phyloP scores from a whole-genome alignment of 306 rosid genomes.

The Ormosia emarginata region DNA sequence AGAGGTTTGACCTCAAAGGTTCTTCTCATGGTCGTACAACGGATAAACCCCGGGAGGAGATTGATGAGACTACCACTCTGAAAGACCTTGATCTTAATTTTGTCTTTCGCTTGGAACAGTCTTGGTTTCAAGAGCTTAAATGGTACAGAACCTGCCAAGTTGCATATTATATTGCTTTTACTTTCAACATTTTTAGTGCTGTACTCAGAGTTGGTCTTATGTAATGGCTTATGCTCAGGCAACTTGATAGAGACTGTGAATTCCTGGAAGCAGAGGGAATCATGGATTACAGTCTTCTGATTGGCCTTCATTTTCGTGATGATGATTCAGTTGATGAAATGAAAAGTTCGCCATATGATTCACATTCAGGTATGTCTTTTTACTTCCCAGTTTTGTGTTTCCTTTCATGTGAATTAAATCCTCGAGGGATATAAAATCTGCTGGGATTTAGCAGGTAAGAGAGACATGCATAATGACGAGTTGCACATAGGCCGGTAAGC shows the following conservation, averaged over 20 bases:
- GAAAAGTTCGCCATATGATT: slow-evolving; percentile 26
- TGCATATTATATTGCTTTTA: not conserved
- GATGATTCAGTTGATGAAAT: slow-evolving; percentile 38
- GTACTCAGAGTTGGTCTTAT: slow-evolving; percentile 1
- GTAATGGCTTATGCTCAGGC: slow-evolving; percentile 43
- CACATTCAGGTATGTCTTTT: slow-evolving; percentile 19
- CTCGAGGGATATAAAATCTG: not conserved
- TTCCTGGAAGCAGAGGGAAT: slow-evolving; percentile 57
- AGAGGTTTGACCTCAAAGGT: slow-evolving; percentile 60
- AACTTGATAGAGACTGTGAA: slow-evolving; percentile 56
- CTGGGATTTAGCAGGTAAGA: slow-evolving; percentile 32
- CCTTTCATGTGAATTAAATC: slow-evolving; percentile 3
- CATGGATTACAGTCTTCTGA: slow-evolving; percentile 64
- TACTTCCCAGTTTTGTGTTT: not conserved
- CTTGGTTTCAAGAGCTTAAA: slow-evolving; percentile 59
- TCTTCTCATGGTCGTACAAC: slow-evolving; percentile 54
- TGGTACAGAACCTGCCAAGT: slow-evolving; percentile 24
- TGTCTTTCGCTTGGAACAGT: slow-evolving; percentile 47
- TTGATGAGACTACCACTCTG: slow-evolving; percentile 59
- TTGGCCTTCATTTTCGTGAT: slow-evolving; percentile 54
- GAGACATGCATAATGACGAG: slow-evolving; percentile 31
- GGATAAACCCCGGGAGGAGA: slow-evolving; percentile 47
- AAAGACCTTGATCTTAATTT: slow-evolving; percentile 58
- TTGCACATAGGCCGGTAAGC: slow-evolving; percentile 41
- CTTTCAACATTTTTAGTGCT: not conserved